A percentile compares a stretch with the other conserved stretches of the same genome.
phyloP scores from a whole-genome alignment of 345 rosid genomes.

The Populus ilicifolia region DNA sequence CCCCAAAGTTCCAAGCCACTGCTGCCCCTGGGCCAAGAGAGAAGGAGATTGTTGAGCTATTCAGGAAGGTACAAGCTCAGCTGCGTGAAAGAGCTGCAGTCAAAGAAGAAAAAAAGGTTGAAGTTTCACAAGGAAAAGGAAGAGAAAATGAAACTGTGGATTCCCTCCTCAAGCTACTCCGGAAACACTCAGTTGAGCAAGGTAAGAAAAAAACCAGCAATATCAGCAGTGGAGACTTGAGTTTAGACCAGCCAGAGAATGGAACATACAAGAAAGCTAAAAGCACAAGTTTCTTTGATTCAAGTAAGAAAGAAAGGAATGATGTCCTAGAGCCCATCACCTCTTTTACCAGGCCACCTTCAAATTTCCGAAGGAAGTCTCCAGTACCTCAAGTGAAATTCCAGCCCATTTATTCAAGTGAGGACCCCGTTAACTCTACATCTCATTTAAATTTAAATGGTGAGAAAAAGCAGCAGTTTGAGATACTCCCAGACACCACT shows the following conservation, averaged over 20 bases:
- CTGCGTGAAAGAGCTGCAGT: constrained; percentile 76
- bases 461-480: constrained; percentile 35
- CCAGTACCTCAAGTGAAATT: constrained; percentile 58
- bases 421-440: constrained; percentile 34
- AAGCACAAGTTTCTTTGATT: constrained; percentile 27
- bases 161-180: constrained; percentile 71
- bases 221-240: constrained; percentile 27
- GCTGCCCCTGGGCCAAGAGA: constrained; percentile 73
- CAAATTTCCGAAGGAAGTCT: constrained; percentile 71
- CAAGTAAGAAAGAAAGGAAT: constrained; percentile 18
- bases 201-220: constrained; percentile 43
- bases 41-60: constrained; percentile 85
- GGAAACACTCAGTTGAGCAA: constrained; percentile 75
- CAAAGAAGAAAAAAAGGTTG: constrained; percentile 59
- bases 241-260: constrained; percentile 28
- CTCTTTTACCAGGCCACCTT: constrained; percentile 60
- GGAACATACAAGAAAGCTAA: constrained; percentile 35
- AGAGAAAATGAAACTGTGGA: constrained; percentile 74
- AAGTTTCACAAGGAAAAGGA: constrained; percentile 45
- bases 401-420: constrained; percentile 44
- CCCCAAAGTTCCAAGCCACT: constrained; percentile 68
- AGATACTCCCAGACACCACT: constrained; percentile 33
- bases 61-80: constrained; percentile 81
- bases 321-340: constrained; percentile 29
- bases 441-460: constrained; percentile 29